Evolutionary conservation across 2,329 filamentous ascomycete genomes (phyloP), one percentile per base, ranked within the genome.

Genomic region (Ophiostoma sp.): DNA sequence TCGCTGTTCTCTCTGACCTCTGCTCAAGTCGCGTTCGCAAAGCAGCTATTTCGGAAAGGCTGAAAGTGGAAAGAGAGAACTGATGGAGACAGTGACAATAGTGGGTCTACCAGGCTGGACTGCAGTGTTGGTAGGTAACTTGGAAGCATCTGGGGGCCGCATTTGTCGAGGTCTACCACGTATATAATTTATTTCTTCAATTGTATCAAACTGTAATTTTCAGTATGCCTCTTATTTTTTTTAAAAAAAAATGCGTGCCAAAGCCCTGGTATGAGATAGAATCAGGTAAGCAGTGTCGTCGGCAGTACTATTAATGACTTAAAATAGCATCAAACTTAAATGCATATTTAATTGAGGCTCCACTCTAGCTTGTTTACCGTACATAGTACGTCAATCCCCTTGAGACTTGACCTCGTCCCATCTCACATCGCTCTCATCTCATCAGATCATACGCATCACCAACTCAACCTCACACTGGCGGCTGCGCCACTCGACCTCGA

Each of bases 351-450:
- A 27, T 54, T 10, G 27, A 67, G 68, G 66, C 27, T 33, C 57
- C 57, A 62, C 57, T 62, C 15, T 62, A 62, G 57, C 57, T 62
- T 62, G 57, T 62, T 62, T 62, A 62, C 52, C 23, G 17, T 57
- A n/a, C n/a, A n/a, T n/a, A n/a, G n/a, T n/a, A 57, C 27, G 57
- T 62, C 57, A 62, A 27, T 31, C n/a, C 4, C 68, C 31, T 15
- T 44, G 64, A 54, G 27, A 10, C 39, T 2, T 41, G 23, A 31
- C 57, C 15, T 62, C 57, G 23, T 33, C 27, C 33, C 57, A 33
- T 62, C 57, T 17, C 27, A 2, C 52, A 57, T 31, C n/a, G n/a
- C 13, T 13, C 11, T 62, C 27, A 6, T 2, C 27, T 17, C 20
- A 35, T 39, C 62, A 35, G 41, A 20, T 23, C n/a, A 11, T n/a